Evolutionary conservation across 805 yeast species (phyloP).

Genomic region (Ogataea paradorogensis): DNA sequence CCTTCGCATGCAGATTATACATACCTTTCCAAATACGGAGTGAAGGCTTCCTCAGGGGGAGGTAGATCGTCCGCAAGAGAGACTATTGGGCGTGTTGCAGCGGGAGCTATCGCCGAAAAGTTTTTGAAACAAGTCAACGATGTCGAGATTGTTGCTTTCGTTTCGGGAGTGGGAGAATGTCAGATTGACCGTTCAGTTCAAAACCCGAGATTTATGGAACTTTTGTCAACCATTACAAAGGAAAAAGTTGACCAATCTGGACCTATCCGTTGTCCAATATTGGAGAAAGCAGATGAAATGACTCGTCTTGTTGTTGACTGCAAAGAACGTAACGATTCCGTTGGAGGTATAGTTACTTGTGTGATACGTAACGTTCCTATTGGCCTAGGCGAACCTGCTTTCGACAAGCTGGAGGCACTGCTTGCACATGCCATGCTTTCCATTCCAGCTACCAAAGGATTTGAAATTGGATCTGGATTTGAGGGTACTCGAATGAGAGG

Average conservation of each 20-base stretch:
- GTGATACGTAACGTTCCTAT: conserved; percentile 90
- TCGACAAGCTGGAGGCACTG: conserved; percentile 92
- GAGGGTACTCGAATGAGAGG: conserved; percentile 88
- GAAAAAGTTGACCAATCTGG: conserved; percentile 84
- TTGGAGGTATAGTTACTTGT: conserved; percentile 98
- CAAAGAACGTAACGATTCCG: conserved; percentile 85
- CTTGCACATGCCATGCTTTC: conserved; percentile 98
- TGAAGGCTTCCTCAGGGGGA: conserved; percentile 94
- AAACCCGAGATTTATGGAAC: conserved; percentile 59
- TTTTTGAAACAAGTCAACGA: conserved; percentile 69
- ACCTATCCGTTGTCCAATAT: conserved; percentile 93
- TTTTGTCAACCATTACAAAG: conserved; percentile 76
- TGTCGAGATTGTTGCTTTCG: conserved; percentile 95
- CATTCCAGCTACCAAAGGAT: conserved; percentile 96
- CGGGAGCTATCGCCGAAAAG: conserved; percentile 97
- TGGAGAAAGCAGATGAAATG: conserved; percentile 69
- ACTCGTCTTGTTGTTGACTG: conserved; percentile 80
- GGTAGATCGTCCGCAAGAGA: conserved; percentile 97
- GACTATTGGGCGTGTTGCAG: conserved; percentile 98
- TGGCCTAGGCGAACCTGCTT: conserved; percentile 98
- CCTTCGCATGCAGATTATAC: conserved; percentile 98
- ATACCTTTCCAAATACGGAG: conserved; percentile 84
- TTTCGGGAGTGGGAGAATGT: conserved; percentile 83
- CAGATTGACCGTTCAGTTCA: conserved; percentile 72
- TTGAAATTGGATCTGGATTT: conserved; percentile 96